These are phyloP conservation scores for Mycena metata DNA, from an alignment of 768 basidiomycete genomes.

Conservation along the genomic window DNA sequence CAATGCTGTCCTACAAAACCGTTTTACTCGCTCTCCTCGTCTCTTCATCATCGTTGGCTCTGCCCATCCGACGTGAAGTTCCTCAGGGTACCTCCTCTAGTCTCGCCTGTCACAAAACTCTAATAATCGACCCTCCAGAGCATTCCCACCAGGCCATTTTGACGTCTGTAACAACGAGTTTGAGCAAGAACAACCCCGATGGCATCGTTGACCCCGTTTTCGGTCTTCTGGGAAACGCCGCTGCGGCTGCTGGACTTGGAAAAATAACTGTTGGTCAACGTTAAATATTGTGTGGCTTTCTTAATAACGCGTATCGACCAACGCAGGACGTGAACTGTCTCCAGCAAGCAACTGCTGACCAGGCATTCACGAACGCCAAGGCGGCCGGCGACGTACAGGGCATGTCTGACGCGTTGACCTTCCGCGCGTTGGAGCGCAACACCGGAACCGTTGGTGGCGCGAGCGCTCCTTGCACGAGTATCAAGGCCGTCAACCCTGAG, in stretches of 20 bases:
- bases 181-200: slow-evolving; percentile 70
- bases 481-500: slow-evolving; percentile 72
- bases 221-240: slow-evolving; percentile 73
- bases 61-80: slow-evolving; percentile 70
- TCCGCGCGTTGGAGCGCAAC: slow-evolving; percentile 76
- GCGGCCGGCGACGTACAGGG: slow-evolving; percentile 69
- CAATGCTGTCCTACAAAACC: slow-evolving; percentile 55
- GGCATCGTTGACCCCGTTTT: slow-evolving; percentile 73
- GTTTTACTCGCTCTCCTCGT: slow-evolving; percentile 53
- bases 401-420: slow-evolving; percentile 71
- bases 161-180: slow-evolving; percentile 60
- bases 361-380: slow-evolving; percentile 82
- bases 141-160: slow-evolving; percentile 75
- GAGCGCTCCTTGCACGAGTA: slow-evolving; percentile 62
- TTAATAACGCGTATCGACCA: neutral
- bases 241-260: slow-evolving; percentile 67
- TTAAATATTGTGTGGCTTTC: neutral
- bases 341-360: slow-evolving; percentile 75
- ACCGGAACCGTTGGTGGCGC: slow-evolving; percentile 64
- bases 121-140: slow-evolving; percentile 52
- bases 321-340: slow-evolving; percentile 69
- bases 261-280: slow-evolving; percentile 60
- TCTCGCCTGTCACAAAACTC: neutral
- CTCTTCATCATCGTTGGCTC: slow-evolving; percentile 50
- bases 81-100: slow-evolving; percentile 63